Evolutionary conservation across 257 asterid genomes (phyloP).

Genomic region (Penstemon newberryi): DNA sequence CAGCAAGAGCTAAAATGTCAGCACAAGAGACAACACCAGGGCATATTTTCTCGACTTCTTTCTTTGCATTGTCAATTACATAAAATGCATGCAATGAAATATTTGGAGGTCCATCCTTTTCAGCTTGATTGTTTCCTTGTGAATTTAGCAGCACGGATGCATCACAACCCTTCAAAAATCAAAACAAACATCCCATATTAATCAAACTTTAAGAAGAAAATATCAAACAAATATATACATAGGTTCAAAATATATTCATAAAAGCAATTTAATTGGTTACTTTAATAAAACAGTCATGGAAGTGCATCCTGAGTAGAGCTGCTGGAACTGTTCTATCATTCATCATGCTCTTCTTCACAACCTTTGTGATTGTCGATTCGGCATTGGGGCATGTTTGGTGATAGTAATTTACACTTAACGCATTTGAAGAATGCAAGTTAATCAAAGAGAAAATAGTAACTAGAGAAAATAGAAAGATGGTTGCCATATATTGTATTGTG

Average conservation of each 20-base stretch:
- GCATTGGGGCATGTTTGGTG: conserved; percentile 51
- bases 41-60: conserved; percentile 59
- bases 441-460: too few relatives aligned
- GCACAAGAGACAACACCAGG: conserved; percentile 76
- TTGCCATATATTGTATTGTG: too few relatives aligned
- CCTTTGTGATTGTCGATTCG: conserved; percentile 45
- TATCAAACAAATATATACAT: neutral
- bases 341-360: conserved; percentile 44
- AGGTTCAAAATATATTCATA: neutral
- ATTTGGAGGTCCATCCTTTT: conserved; percentile 67
- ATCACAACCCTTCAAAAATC: conserved; percentile 57
- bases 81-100: conserved; percentile 66
- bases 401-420: conserved; percentile 45
- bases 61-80: conserved; percentile 63
- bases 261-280: conserved; percentile 28
- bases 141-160: conserved; percentile 68
- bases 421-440: neutral
- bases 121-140: conserved; percentile 58
- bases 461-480: too few relatives aligned
- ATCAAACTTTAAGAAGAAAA: neutral
- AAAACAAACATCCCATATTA: neutral
- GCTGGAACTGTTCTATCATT: conserved; percentile 67
- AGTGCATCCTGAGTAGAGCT: conserved; percentile 75
- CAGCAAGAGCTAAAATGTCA: conserved; percentile 75
- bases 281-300: conserved; percentile 84